phyloP scores from a whole-genome alignment of 2,329 filamentous ascomycete genomes.

The Diaporthe citri region DNA sequence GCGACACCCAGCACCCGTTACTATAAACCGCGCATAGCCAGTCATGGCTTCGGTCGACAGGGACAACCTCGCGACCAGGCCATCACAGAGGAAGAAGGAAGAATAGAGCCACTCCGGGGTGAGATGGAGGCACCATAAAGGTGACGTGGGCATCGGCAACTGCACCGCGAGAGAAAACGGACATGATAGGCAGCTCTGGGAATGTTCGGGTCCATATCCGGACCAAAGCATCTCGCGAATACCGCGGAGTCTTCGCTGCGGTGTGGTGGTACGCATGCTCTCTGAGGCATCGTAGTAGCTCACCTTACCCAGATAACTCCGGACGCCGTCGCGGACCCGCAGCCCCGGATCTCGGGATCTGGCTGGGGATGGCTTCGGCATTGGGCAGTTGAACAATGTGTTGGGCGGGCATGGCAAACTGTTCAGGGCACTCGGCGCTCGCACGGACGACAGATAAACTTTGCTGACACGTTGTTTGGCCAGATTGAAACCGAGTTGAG shows the following conservation, averaged over 20 bases:
- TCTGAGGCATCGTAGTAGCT: background rate
- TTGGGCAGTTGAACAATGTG: background rate
- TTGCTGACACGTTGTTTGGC: conserved; percentile 17
- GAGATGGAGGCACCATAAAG: background rate
- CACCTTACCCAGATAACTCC: conserved; percentile 9
- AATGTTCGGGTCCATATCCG: conserved; percentile 9
- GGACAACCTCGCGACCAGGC: background rate
- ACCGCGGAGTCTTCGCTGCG: background rate
- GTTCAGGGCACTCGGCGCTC: background rate
- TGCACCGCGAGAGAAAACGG: background rate
- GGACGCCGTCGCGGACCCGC: conserved; percentile 15
- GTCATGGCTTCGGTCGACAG: background rate
- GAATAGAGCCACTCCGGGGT: background rate
- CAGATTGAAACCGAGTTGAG: conserved; percentile 15
- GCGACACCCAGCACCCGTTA: background rate
- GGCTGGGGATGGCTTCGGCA: background rate
- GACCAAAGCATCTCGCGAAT: conserved; percentile 13
- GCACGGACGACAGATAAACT: conserved; percentile 19
- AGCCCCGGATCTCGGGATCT: conserved; percentile 29
- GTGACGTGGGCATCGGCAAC: background rate
- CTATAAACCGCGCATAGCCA: no score
- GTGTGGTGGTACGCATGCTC: background rate
- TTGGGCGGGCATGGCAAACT: background rate
- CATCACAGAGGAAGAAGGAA: background rate
- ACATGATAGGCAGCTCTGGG: background rate